Evolutionary conservation across 139 green algal species (phyloP).

Genomic region (Auxenochlorella pyrenoidosa): DNA sequence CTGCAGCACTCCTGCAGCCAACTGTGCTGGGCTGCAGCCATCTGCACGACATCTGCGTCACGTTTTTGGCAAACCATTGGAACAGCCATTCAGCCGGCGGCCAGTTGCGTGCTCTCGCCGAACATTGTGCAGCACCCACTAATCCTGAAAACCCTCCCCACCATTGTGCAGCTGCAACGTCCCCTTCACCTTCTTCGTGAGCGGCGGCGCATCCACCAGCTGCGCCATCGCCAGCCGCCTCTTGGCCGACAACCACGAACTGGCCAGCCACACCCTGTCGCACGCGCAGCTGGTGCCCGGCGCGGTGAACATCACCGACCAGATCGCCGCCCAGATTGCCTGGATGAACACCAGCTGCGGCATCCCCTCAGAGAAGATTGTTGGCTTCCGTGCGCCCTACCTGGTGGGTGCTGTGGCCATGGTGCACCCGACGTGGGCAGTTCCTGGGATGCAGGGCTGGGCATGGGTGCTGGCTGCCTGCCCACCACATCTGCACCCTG

Average conservation of each 20-base stretch:
- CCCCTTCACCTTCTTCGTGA: neutral
- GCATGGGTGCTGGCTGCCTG: neutral
- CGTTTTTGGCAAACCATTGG: no score
- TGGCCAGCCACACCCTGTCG: slow-evolving; percentile 18
- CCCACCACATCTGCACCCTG: neutral
- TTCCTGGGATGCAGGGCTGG: neutral
- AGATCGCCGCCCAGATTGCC: neutral
- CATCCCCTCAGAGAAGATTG: neutral
- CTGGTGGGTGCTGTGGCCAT: neutral
- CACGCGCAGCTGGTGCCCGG: neutral
- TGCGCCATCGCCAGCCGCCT: neutral
- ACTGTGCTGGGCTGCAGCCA: no score
- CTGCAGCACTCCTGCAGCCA: no score
- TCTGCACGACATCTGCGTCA: no score
- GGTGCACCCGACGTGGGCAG: neutral
- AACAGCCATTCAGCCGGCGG: no score
- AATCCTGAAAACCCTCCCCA: neutral
- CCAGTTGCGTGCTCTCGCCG: neutral
- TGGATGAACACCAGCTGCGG: neutral
- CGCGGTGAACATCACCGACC: neutral
- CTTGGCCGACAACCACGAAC: slow-evolving; percentile 26
- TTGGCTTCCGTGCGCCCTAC: neutral
- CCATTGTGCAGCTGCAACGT: slow-evolving; percentile 3
- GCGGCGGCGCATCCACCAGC: neutral
- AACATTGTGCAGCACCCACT: neutral